Conservation (phyloP, 75 land plant species). For the Cupressus sempervirens region DNA sequence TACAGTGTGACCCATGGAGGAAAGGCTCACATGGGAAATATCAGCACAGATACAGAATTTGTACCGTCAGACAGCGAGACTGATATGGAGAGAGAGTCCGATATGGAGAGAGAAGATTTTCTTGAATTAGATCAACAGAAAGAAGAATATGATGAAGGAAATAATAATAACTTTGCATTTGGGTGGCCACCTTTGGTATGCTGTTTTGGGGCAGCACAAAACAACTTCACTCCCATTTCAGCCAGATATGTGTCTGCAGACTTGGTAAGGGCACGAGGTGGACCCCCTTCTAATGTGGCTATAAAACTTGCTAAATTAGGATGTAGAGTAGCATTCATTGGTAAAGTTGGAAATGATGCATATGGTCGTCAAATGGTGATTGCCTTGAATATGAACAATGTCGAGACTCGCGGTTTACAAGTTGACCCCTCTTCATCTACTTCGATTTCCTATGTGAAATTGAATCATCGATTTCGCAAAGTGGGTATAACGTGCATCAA, state of each 20-base stretch:
- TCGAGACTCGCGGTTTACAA: conserved; percentile 68
- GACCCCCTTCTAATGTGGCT: conserved; percentile 76
- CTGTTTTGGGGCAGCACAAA: conserved; percentile 93
- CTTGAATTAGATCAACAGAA: conserved; percentile 13
- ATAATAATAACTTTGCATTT: conserved; percentile 45
- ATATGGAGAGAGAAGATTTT: conserved; percentile 13
- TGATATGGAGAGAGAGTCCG: conserved; percentile 19
- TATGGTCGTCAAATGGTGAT: conserved; percentile 60
- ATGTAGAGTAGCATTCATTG: conserved; percentile 80
- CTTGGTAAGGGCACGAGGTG: conserved; percentile 77
- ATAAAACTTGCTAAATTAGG: conserved; percentile 69
- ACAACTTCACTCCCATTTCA: conserved; percentile 76
- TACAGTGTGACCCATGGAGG: not conserved
- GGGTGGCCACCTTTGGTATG: conserved; percentile 94
- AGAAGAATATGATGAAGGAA: conserved; percentile 26
- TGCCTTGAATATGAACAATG: conserved; percentile 60
- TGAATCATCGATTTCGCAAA: conserved; percentile 36
- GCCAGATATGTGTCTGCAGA: conserved; percentile 72
- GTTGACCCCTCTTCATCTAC: conserved; percentile 49
- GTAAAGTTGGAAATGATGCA: conserved; percentile 81
- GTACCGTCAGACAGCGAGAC: conserved; percentile 10
- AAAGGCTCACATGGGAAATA: conserved; percentile 19
- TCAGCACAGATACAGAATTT: conserved; percentile 18
- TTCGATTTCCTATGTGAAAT: conserved; percentile 61
- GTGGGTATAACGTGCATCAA: conserved; percentile 44